Evolutionary conservation across 2,329 filamentous ascomycete species (phyloP).

Genomic region (Diplocarpon rosae): DNA sequence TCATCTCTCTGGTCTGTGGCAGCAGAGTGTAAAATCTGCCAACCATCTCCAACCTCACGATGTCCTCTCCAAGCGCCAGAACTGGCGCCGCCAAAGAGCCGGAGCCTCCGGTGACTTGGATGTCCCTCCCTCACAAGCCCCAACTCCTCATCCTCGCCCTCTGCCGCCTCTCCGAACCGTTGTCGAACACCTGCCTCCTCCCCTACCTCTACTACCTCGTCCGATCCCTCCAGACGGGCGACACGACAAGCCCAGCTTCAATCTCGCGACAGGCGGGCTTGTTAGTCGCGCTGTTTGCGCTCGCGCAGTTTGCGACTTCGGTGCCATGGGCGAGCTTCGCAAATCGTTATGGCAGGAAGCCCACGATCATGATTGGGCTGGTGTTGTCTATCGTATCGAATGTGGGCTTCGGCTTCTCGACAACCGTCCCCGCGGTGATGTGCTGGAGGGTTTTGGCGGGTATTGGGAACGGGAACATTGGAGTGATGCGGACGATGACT

Average conservation of each 20-base stretch:
- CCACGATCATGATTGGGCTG: constrained; percentile 66
- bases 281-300: constrained; percentile 68
- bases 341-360: constrained; percentile 60
- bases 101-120: constrained; percentile 46
- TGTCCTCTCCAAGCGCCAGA: background rate
- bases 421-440: constrained; percentile 44
- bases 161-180: constrained; percentile 69
- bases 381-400: constrained; percentile 43
- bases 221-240: constrained; percentile 41
- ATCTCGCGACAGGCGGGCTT: constrained; percentile 69
- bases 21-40: background rate
- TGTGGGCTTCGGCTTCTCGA: constrained; percentile 59
- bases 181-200: constrained; percentile 55
- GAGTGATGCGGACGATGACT: constrained; percentile 64
- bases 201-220: constrained; percentile 67
- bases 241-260: constrained; percentile 33
- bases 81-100: background rate
- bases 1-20: no score
- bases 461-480: constrained; percentile 63
- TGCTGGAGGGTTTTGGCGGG: constrained; percentile 62
- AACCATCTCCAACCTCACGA: background rate
- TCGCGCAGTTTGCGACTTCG: constrained; percentile 71
- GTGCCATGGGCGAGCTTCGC: constrained; percentile 71
- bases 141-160: constrained; percentile 71
- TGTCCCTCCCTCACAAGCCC: constrained; percentile 61